These are phyloP conservation scores for Petunia secreta DNA, from an alignment of 257 asterid species.

Conservation along the genomic window DNA sequence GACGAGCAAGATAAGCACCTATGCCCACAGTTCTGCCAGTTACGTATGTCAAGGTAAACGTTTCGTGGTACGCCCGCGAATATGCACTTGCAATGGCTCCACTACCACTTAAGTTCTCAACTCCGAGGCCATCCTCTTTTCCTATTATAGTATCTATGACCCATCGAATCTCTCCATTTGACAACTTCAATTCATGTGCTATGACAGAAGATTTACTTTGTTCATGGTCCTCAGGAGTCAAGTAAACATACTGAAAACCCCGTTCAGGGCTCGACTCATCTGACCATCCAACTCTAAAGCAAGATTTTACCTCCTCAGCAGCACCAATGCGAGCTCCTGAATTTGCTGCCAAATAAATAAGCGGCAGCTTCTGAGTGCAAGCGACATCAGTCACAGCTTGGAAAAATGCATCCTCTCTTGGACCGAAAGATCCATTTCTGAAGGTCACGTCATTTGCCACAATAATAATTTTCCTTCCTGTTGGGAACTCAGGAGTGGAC, in stretches of 20 bases:
- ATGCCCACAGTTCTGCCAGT: constrained; percentile 96
- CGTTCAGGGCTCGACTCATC: constrained; percentile 88
- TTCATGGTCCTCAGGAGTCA: constrained; percentile 81
- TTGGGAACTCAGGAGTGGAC: constrained; percentile 94
- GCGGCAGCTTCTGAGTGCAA: constrained; percentile 77
- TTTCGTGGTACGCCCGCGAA: constrained; percentile 89
- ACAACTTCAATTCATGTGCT: constrained; percentile 67
- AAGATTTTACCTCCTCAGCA: constrained; percentile 96
- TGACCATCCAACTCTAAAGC: constrained; percentile 98
- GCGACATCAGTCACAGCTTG: constrained; percentile 89
- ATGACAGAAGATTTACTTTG: constrained; percentile 75
- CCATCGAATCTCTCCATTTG: constrained; percentile 85
- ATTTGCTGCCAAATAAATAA: constrained; percentile 93
- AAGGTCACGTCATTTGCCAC: constrained; percentile 92
- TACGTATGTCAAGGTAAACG: constrained; percentile 90
- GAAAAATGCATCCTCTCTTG: constrained; percentile 91
- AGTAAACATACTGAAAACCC: constrained; percentile 88
- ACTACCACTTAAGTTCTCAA: constrained; percentile 82
- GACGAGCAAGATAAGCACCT: constrained; percentile 98
- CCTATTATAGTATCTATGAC: constrained; percentile 88
- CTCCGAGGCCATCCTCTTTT: constrained; percentile 88
- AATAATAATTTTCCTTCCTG: constrained; percentile 77
- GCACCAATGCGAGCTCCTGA: constrained; percentile 98
- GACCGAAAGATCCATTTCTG: constrained; percentile 95
- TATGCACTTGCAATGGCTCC: constrained; percentile 99